phyloP scores from a whole-genome alignment of 2,329 filamentous ascomycete species.

The Stagonosporopsis cucurbitacearum region DNA sequence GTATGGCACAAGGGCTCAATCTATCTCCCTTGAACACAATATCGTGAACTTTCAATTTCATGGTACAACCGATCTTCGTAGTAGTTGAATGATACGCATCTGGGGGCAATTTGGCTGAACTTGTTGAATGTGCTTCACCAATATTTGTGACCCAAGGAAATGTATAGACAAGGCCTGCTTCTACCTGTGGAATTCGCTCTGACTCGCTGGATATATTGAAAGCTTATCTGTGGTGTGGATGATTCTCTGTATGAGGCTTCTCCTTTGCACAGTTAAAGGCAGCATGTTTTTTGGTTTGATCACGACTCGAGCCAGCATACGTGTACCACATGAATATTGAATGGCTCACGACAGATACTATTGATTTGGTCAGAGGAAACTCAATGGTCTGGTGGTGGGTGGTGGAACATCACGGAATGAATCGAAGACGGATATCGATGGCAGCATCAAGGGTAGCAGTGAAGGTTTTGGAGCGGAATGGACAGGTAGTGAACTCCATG shows the following conservation, averaged over 20 bases:
- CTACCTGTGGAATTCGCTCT: not conserved
- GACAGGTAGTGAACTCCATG: no score
- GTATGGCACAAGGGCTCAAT: not conserved
- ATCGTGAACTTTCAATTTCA: no score
- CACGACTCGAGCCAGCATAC: not conserved
- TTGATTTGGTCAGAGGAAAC: no score
- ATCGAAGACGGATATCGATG: no score
- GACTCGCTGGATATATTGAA: no score
- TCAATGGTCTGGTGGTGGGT: no score
- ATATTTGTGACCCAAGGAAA: not conserved
- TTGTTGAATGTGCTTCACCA: not conserved
- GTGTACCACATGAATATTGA: not conserved
- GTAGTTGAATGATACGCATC: not conserved
- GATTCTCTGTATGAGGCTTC: not conserved
- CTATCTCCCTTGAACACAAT: not conserved
- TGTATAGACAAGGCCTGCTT: not conserved
- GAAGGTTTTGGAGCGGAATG: no score
- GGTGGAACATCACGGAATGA: no score
- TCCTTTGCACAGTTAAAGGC: not conserved
- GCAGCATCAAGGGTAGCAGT: no score
- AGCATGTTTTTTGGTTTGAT: not conserved
- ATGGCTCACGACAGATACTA: no score
- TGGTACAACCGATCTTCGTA: not conserved
- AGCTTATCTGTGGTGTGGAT: not conserved
- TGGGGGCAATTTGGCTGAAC: not conserved